These are phyloP conservation scores for Rhizophlyctis rosea DNA, from an alignment of 192 early-diverging fungal species.

Conservation along the genomic window DNA sequence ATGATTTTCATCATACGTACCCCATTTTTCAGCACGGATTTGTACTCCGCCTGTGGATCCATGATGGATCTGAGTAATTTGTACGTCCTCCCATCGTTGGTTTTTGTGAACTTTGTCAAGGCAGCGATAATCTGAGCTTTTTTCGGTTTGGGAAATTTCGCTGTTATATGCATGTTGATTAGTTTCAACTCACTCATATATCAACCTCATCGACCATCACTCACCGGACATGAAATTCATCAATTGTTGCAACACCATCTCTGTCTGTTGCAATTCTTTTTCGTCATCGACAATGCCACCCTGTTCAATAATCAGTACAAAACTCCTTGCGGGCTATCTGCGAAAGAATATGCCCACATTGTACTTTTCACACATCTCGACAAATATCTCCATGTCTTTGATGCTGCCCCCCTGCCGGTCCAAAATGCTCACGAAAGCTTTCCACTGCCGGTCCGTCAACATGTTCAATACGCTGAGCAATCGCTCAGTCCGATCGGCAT, in stretches of 20 bases:
- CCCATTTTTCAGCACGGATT: conserved; percentile 62
- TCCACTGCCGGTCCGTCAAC: conserved; percentile 65
- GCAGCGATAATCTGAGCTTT: conserved; percentile 47
- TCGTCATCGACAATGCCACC: conserved; percentile 41
- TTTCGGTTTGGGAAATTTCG: conserved; percentile 60
- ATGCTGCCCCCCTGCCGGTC: conserved; percentile 68
- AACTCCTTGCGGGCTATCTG: background rate
- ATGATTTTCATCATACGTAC: conserved; percentile 34
- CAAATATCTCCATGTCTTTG: conserved; percentile 51
- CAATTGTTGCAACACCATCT: conserved; percentile 50
- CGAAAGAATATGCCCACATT: conserved; percentile 37
- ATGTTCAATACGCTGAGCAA: conserved; percentile 63
- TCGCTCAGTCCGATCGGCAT: conserved; percentile 58
- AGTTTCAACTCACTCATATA: conserved; percentile 10
- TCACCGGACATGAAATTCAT: conserved; percentile 53
- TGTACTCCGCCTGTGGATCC: conserved; percentile 66
- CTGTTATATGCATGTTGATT: conserved; percentile 3
- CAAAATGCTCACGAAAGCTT: conserved; percentile 74
- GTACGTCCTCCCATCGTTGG: conserved; percentile 66
- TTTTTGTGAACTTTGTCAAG: conserved; percentile 67
- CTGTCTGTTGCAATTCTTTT: conserved; percentile 38
- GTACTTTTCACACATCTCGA: conserved; percentile 63
- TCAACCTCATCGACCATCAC: too few species aligned
- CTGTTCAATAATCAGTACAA: conserved; percentile 14
- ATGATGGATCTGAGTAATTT: conserved; percentile 68